Conservation (phyloP, 202 grass and related monocot species). For the Setaria italica region DNA sequence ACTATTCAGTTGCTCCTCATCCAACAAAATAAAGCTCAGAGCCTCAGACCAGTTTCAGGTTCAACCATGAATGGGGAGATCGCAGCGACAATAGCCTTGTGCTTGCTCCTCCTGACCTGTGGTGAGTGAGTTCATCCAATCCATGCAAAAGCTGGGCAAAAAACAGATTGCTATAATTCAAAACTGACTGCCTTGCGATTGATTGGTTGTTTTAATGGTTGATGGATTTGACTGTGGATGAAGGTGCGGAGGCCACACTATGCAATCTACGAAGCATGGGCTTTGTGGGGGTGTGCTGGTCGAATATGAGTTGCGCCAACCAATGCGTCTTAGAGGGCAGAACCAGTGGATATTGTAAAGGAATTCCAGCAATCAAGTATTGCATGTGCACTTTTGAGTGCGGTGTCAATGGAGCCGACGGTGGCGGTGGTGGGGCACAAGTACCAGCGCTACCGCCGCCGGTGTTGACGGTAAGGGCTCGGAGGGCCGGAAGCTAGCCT, state of each 20-base stretch:
- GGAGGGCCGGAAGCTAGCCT: too few species aligned
- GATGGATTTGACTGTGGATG: background rate
- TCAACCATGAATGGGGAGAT: background rate
- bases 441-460: too few species aligned
- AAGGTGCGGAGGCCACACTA: background rate
- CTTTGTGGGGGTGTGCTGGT: background rate
- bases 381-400: too few species aligned
- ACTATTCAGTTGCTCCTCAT: background rate
- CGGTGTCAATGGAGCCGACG: too few species aligned
- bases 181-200: background rate
- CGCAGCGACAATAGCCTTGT: background rate
- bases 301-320: background rate
- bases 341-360: background rate
- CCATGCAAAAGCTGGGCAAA: background rate
- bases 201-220: background rate
- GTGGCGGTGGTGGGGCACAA: too few species aligned
- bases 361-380: too few species aligned
- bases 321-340: background rate
- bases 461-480: too few species aligned
- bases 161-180: background rate
- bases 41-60: background rate
- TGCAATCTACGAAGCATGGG: background rate
- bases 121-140: slow-evolving; percentile 17
- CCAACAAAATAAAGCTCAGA: background rate
- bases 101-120: background rate